Conservation (phyloP, 1,284 basidiomycete genomes). For the Polyporus tsugae region DNA sequence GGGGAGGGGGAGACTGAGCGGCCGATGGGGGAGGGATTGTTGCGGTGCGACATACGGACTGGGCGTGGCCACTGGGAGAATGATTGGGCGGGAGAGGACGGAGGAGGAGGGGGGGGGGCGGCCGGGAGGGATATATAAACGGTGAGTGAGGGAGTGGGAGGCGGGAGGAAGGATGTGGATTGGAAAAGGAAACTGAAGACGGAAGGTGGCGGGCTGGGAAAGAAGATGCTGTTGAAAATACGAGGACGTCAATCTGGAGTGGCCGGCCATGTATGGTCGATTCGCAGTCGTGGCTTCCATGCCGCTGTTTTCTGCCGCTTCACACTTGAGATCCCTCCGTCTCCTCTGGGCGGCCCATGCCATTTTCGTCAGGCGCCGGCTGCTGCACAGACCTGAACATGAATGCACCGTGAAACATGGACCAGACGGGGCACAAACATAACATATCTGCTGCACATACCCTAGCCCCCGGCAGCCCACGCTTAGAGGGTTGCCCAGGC, state of each 20-base stretch:
- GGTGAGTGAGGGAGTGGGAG: constrained; percentile 20
- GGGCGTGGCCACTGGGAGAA: background rate
- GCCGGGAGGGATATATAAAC: constrained; percentile 22
- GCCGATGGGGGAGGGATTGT: constrained; percentile 31
- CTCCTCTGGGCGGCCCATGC: constrained; percentile 24
- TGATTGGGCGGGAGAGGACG: constrained; percentile 12
- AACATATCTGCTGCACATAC: constrained; percentile 17
- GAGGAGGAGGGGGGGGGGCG: constrained; percentile 19
- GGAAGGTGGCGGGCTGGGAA: constrained; percentile 22
- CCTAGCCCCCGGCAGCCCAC: constrained; percentile 1
- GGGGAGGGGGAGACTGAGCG: constrained; percentile 37
- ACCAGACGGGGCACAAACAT: constrained; percentile 20
- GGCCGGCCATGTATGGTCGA: constrained; percentile 18
- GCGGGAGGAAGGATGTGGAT: constrained; percentile 23
- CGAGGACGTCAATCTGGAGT: constrained; percentile 26
- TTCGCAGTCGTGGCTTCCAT: constrained; percentile 20
- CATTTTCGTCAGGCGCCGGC: constrained; percentile 17
- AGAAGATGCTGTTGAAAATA: constrained; percentile 17
- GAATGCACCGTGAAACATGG: constrained; percentile 20
- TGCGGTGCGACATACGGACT: constrained; percentile 57
- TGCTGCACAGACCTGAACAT: constrained; percentile 16
- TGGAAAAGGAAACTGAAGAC: constrained; percentile 31
- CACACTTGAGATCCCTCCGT: constrained; percentile 14
- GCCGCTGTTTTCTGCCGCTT: constrained; percentile 25
- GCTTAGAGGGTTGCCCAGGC: background rate